Evolutionary conservation across 441 rosid species (phyloP).

Genomic region (Populus hybrid): DNA sequence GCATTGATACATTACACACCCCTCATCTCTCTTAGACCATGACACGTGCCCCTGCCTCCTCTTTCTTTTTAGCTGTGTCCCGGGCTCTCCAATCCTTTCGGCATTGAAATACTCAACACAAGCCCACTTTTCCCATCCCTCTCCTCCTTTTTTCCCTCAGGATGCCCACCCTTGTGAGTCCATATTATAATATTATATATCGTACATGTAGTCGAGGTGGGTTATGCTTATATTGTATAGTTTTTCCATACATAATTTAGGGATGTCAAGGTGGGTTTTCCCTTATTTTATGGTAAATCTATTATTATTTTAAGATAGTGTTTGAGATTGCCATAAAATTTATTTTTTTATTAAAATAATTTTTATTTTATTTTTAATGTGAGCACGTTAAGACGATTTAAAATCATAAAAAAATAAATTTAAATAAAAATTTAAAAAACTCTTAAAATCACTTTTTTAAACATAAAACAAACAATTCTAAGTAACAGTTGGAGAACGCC

Average conservation of each 20-base stretch:
- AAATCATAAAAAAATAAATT: too few relatives aligned
- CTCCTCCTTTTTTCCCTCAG: not conserved
- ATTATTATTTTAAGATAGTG: too few relatives aligned
- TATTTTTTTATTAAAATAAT: too few relatives aligned
- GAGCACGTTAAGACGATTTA: accelerated
- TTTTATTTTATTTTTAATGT: too few relatives aligned
- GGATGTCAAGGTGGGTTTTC: too few relatives aligned
- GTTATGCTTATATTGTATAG: not conserved
- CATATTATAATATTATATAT: not conserved
- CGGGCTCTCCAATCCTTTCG: conserved; percentile 6
- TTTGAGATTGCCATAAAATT: accelerated
- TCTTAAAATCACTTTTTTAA: too few relatives aligned
- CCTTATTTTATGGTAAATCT: not conserved
- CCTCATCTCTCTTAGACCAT: conserved; percentile 8
- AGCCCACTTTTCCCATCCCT: not conserved
- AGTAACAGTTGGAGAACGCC: accelerated
- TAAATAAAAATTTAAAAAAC: too few relatives aligned
- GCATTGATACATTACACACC: conserved; percentile 16
- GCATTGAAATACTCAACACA: conserved; percentile 25
- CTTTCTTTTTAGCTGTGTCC: conserved; percentile 36
- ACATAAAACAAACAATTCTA: too few relatives aligned
- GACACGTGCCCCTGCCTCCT: conserved; percentile 42
- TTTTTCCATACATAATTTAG: too few relatives aligned
- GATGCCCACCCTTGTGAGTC: not conserved
- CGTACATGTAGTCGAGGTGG: not conserved